Evolutionary conservation across 352 stramenopile species (phyloP), one percentile per base, ranked within the genome.

Genomic region (Phytophthora pisi): DNA sequence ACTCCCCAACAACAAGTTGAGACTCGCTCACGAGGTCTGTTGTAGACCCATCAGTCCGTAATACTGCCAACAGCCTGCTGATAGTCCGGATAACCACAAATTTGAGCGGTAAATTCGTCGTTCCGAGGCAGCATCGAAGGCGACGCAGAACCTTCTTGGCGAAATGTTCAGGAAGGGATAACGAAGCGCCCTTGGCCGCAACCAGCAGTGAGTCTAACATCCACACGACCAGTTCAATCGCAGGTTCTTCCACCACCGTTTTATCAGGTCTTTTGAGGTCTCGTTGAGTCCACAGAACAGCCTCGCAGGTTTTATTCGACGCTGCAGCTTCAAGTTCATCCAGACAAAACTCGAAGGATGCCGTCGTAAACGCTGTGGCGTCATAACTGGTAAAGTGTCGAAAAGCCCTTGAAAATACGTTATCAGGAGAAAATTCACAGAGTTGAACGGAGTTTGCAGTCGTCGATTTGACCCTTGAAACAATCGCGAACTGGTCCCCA

Each of bases 221-320:
- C 85, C 85, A 97, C 5, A 78, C 54, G 18, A 80, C 79, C 7
- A 95, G 61, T 64, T 97, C 89, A n/a, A 97, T 73, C 15, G 75
- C 84, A 13, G 91, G 86, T 15, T 95, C 85, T n/a, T 71, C 43
- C 7, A 80, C 8, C 13, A 84, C 79, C 2, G 58, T 67, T 6
- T 58, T 60, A 54, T 97, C 90, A 6, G 70, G n/a, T 16, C 76
- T 73, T 47, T 61, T 42, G 4, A 95, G 68, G 2, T 85, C 81
- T 15, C 87, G 75, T 28, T 96, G 79, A 0, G 88, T 96, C 92
- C 91, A 98, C 20, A 94, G 34, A 24, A 69, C 47, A 0, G 91
- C 84, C 64, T 95, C 82, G 31, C 81, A 96, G 0, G 57, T 11
- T 23, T 87, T 77, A 7, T 60, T 73, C 6, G 54, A 68, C 8